Evolutionary conservation across 768 basidiomycete genomes (phyloP), one percentile per base, ranked within the genome.

Genomic region (Lactarius hatsudake): DNA sequence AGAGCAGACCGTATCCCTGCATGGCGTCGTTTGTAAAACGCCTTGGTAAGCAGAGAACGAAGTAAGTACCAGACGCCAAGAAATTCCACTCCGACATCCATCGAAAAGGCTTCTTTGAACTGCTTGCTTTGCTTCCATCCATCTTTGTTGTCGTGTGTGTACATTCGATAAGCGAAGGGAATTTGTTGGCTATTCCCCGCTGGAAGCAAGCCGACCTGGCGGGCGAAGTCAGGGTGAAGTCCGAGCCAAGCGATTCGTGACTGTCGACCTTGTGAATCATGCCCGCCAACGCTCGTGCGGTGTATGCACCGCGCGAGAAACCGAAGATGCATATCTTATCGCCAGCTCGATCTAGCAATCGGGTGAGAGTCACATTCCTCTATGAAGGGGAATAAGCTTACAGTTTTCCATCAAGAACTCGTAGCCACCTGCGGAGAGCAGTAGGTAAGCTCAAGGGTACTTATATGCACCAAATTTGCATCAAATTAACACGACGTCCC

Each of bases 241-340:
- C n/a, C 5, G 2, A 32, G 18, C 13, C 10, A 20, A 32, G n/a
- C 12, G 36, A 36, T 18, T 12, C 8, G 9, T 26, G 1, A 20
- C 23, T 48, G 30, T 34, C 26, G 26, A 87, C 86, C 75, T 88
- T 88, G 73, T 89, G 85, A 15, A 91, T 74, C 89, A 91, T 91
- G 63, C 90, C 90, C 13, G 86, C 89, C 18, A 90, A 78, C 2
- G 88, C 88, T 58, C 90, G 83, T 65, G 83, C 79, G 23, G 88
- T 87, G 69, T 84, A 91, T 54, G 89, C 89, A 20, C 90, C 90
- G 62, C 91, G 80, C 3, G 90, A 91, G 75, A 92, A 92, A 0
- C 90, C 92, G 72, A 93, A 93, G 3, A 94, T 79, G 73, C 83
- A 91, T 3, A 94, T 89, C 69, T 85, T 87, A 75, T 93, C 91